A percentile compares a stretch with the other conserved stretches of the same genome.
Conservation (phyloP, 2,329 filamentous ascomycete genomes). For the Cladosporium cucumerinum region DNA sequence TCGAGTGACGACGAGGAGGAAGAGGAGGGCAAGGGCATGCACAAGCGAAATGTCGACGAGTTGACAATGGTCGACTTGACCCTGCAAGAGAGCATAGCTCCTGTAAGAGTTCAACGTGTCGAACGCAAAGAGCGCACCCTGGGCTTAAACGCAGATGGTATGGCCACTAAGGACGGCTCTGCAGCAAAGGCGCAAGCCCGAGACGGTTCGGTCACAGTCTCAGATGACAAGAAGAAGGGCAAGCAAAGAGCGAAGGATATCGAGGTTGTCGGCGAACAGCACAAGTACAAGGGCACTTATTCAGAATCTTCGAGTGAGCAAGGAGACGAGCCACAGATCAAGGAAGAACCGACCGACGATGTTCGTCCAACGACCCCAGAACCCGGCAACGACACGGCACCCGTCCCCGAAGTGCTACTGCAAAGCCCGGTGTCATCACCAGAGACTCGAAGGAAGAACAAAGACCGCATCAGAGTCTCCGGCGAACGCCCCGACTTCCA, state of each 20-base stretch:
- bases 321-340: slow-evolving; percentile 43
- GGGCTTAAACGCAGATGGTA: slow-evolving; percentile 45
- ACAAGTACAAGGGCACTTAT: slow-evolving; percentile 45
- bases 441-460: slow-evolving; percentile 32
- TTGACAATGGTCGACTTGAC: slow-evolving; percentile 54
- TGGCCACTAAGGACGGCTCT: slow-evolving; percentile 26
- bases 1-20: slow-evolving; percentile 53
- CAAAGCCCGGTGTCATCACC: slow-evolving; percentile 35
- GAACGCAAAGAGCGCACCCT: slow-evolving; percentile 54
- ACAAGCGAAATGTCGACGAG: slow-evolving; percentile 54
- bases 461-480: slow-evolving; percentile 24
- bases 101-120: slow-evolving; percentile 55
- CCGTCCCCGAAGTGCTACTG: slow-evolving; percentile 24
- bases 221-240: slow-evolving; percentile 33
- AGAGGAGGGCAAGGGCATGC: slow-evolving; percentile 42
- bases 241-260: slow-evolving; percentile 42
- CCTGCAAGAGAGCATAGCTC: slow-evolving; percentile 44
- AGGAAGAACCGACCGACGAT: slow-evolving; percentile 51
- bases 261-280: slow-evolving; percentile 41
- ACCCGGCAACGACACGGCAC: slow-evolving; percentile 15
- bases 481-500: slow-evolving; percentile 44
- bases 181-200: slow-evolving; percentile 15
- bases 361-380: slow-evolving; percentile 23
- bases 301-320: slow-evolving; percentile 40
- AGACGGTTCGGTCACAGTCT: neutral